Evolutionary conservation across 2,329 filamentous ascomycete species (phyloP), one percentile per base, ranked within the genome.

Genomic region (Monosporascus sp.): DNA sequence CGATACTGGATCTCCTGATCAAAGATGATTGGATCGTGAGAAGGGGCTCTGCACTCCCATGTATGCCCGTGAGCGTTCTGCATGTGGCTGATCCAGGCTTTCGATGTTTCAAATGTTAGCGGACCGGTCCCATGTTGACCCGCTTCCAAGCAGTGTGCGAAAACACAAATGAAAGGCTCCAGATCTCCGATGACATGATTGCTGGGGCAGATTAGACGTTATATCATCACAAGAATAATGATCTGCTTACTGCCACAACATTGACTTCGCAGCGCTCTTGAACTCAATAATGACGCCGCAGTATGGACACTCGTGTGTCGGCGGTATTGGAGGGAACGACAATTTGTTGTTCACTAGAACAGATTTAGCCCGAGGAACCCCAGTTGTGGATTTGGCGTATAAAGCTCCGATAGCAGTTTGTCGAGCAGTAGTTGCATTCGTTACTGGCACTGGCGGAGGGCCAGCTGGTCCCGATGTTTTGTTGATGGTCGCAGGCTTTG

Each of bases 1-100:
- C 60, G 61, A 51, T 57, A 65, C 40, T 62, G 49, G 48, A 57
- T 54, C 49, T 64, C 61, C 48, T 61, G 48, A 14, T 64, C 56
- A 56, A 64, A 66, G 45, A 59, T 48, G 19, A 62, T 62, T 55
- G 56, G 61, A 54, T 56, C 52, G 49, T 66, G 64, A 59, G 63
- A 61, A 54, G 61, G 63, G 40, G 64, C 57, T 52, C 64, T 59
- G 57, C 64, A 66, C 56, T 66, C 64, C 64, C 64, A 65, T 55
- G 46, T 52, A 59, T 65, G 52, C 49, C 63, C 63, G 54, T 65
- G 64, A 52, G 64, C 59, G 47, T 48, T 65, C 56, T 64, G 59
- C 58, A 61, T 59, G 52, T 61, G 58, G 55, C 53, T 58, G 17
- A 53, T 16, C 59, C 59, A 61, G 31, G 58, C 55, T 49, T 54